A percentile compares a stretch with the other conserved stretches of the same genome.
phyloP scores from a whole-genome alignment of 257 asterid species.

The Petunia secreta region DNA sequence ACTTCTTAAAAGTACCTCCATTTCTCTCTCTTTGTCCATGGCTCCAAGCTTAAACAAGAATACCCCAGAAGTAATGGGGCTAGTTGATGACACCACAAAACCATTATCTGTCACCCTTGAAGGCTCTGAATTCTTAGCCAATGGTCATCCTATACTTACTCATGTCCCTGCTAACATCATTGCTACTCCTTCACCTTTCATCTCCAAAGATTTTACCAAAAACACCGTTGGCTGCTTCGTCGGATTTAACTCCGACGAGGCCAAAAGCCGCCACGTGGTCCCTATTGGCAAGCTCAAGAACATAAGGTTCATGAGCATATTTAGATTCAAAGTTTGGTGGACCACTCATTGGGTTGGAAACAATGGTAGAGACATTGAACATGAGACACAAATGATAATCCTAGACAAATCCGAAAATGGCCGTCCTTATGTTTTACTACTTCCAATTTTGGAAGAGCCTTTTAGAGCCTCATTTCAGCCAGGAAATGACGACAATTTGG shows the following conservation, averaged over 20 bases:
- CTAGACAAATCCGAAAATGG: constrained; percentile 32
- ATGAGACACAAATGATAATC: constrained; percentile 37
- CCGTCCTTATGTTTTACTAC: constrained; percentile 36
- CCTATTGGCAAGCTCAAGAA: constrained; percentile 38
- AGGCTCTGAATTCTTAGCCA: constrained; percentile 32
- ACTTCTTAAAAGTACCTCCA: not conserved
- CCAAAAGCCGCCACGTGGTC: constrained; percentile 34
- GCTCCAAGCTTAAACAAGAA: constrained; percentile 41
- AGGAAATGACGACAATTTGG: constrained; percentile 48
- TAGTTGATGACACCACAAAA: constrained; percentile 14
- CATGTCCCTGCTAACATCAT: constrained; percentile 31
- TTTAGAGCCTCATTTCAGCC: constrained; percentile 67
- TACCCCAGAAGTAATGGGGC: constrained; percentile 25
- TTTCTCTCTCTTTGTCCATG: constrained; percentile 6
- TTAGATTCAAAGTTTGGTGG: constrained; percentile 48
- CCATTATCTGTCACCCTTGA: constrained; percentile 32
- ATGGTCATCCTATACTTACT: constrained; percentile 39
- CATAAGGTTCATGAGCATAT: constrained; percentile 39
- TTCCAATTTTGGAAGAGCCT: constrained; percentile 67
- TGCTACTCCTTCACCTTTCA: constrained; percentile 28
- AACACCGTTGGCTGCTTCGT: constrained; percentile 33
- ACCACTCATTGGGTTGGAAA: constrained; percentile 41
- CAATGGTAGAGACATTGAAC: constrained; percentile 32
- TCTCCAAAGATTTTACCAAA: constrained; percentile 22
- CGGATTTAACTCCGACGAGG: constrained; percentile 27